A percentile compares a stretch with the other conserved stretches of the same genome.
Conservation (phyloP, 1,139 yeast genomes). For the Geotrichum phurueaensis region DNA sequence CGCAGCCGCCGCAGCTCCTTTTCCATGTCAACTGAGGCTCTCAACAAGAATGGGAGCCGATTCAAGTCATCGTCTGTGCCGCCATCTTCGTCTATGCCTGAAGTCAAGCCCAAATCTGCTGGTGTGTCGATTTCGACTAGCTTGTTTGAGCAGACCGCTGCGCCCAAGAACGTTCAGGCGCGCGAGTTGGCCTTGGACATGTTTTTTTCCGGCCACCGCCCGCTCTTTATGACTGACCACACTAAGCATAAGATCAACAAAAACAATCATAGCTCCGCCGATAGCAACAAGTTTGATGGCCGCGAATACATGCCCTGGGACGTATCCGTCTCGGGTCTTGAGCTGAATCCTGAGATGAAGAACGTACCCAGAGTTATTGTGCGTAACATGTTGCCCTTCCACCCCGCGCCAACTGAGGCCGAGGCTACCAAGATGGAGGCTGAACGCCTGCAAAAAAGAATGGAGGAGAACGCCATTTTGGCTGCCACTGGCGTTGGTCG, state of each 20-base stretch:
- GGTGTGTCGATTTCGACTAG: conserved; percentile 8
- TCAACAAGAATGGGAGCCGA: conserved; percentile 7
- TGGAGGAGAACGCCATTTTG: conserved; percentile 4
- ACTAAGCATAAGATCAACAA: conserved; percentile 10
- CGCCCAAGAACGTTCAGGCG: conserved; percentile 12
- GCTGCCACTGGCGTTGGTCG: conserved; percentile 1
- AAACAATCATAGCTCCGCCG: conserved; percentile 9
- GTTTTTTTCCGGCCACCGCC: conserved; percentile 32
- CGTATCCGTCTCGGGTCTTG: conserved; percentile 22
- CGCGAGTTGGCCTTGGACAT: conserved; percentile 27
- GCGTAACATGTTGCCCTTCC: conserved; percentile 21
- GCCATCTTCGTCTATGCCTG: conserved; percentile 8
- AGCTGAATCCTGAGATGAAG: conserved; percentile 23
- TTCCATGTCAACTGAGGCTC: conserved; percentile 8
- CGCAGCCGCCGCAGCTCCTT: conserved; percentile 17
- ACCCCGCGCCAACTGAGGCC: conserved; percentile 17
- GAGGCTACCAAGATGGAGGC: conserved; percentile 16
- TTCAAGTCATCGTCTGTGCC: conserved; percentile 18
- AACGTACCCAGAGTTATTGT: conserved; percentile 23
- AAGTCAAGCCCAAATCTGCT: neutral
- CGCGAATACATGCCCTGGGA: conserved; percentile 23
- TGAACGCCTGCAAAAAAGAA: conserved; percentile 12
- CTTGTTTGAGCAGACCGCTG: conserved; percentile 11
- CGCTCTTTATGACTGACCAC: conserved; percentile 25
- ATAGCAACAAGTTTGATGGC: conserved; percentile 12